These are phyloP conservation scores for Pisolithus sp. DNA, from an alignment of 768 basidiomycete species.

Conservation along the genomic window DNA sequence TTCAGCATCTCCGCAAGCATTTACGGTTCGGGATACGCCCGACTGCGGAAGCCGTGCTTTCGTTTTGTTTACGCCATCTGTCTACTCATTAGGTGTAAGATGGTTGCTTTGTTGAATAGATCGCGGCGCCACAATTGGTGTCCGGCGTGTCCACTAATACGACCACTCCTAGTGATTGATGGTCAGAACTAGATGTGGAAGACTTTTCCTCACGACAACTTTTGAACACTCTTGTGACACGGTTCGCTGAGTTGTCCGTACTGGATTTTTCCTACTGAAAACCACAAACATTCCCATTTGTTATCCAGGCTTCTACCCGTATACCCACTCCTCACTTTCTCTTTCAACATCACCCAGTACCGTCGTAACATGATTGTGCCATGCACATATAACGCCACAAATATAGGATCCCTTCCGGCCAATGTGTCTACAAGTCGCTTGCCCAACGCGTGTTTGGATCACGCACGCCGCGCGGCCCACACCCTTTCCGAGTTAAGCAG, in stretches of 20 bases:
- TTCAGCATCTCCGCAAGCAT: not conserved
- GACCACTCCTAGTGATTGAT: constrained; percentile 1
- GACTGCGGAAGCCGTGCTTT: not conserved
- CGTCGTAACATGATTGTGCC: not conserved
- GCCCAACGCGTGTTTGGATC: constrained; percentile 6
- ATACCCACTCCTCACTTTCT: constrained; percentile 9
- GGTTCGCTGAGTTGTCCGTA: constrained; percentile 5
- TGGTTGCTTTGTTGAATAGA: constrained; percentile 16
- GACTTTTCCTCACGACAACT: not conserved
- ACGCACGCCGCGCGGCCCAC: constrained; percentile 15
- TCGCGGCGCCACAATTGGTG: constrained; percentile 5
- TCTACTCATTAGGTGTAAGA: not conserved
- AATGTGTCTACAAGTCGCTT: constrained; percentile 4
- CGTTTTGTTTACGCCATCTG: not conserved
- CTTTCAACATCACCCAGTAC: constrained; percentile 3
- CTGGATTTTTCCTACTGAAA: constrained; percentile 2
- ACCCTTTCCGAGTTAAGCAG: not conserved
- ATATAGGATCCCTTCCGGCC: not conserved
- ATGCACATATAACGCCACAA: not conserved
- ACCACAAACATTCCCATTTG: not conserved
- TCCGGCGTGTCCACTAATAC: constrained; percentile 6
- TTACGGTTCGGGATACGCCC: not conserved
- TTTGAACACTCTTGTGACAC: not conserved
- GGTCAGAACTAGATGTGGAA: constrained; percentile 3
- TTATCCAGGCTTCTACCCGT: constrained; percentile 1